Base-by-base conservation (phyloP, 352 stramenopile species). In the Globisporangium radiosum region DNA sequence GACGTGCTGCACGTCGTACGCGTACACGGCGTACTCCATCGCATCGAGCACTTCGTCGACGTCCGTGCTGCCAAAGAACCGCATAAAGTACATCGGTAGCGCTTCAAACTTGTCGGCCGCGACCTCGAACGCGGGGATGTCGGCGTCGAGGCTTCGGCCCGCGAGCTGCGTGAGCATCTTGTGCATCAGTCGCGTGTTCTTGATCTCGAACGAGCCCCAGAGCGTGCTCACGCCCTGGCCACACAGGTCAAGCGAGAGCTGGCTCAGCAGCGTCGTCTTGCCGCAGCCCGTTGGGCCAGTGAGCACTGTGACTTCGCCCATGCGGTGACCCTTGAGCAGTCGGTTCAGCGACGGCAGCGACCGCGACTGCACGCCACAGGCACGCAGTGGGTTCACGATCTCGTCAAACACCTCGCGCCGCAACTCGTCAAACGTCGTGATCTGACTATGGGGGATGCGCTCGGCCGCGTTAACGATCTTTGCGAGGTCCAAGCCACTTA, bases 181-280 rank as follows among this genome's bases (percentile, higher is more conserved):
- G 71, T 97, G 88, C 54, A 99, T 88, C 14, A 99, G 69, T 9
- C 90, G 76, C 49, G 94, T 98, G 69, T 99, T 99, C 67, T 98
- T 98, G 65, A 99, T 98, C 79, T 99, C 97, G 61, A 99, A 99
- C 39, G 88, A 97, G 11, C 97, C 97, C 97, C 97, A 99, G 2
- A 99, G 69, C 40, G 97, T 98, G 66, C 95, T 98, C 45, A 99
- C 87, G n/a, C 94, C 94, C 60, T 98, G 92, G 48, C 93, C 90
- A 85, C 65, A 99, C 65, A 94, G 70, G 62, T 95, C 86, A 47
- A 95, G 65, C 50, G 83, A 94, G n/a, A 97, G 59, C 64, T 97
- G 91, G 53, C 88, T 97, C 6, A 98, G 67, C 13, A 98, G 59
- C 8, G 94, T 98, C 7, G 94, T 98, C 70, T 98, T 98, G 45